Percentiles rank a stretch among this genome's conserved stretches.
phyloP scores from a whole-genome alignment of 768 basidiomycete species.

The Phylloporus sp. region DNA sequence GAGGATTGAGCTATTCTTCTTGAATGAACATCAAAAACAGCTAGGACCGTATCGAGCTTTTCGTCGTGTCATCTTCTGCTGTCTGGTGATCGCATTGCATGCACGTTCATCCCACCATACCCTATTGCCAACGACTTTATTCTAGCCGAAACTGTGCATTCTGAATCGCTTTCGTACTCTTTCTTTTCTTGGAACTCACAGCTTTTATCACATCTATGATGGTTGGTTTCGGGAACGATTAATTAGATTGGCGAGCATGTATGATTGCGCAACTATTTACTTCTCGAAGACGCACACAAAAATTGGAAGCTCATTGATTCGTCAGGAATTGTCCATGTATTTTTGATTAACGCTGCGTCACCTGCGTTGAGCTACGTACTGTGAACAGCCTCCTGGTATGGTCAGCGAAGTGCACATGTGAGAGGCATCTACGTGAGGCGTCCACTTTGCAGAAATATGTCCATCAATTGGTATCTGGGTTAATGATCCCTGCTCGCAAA shows the following conservation, averaged over 20 bases:
- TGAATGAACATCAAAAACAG: background rate
- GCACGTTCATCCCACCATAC: background rate
- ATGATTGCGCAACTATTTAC: background rate
- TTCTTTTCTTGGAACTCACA: background rate
- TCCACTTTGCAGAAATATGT: too few relatives aligned
- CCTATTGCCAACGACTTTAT: background rate
- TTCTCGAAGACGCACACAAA: background rate
- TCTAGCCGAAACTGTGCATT: too few relatives aligned
- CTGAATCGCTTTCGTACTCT: too few relatives aligned
- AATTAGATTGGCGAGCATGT: background rate
- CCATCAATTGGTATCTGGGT: too few relatives aligned
- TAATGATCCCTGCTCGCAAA: too few relatives aligned
- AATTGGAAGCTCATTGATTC: background rate
- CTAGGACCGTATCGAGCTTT: too few relatives aligned
- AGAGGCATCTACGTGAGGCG: too few relatives aligned
- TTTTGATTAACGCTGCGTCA: too few relatives aligned
- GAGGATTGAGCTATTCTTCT: constrained; percentile 26
- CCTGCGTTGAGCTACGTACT: too few relatives aligned
- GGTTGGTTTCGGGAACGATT: background rate
- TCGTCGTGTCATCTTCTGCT: background rate
- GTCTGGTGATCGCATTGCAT: background rate
- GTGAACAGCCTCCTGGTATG: too few relatives aligned
- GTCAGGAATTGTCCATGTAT: too few relatives aligned
- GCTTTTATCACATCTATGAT: background rate
- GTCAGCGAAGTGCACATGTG: too few relatives aligned